Conservation (phyloP, 768 basidiomycete genomes). For the Macrolepiota dolichaula region DNA sequence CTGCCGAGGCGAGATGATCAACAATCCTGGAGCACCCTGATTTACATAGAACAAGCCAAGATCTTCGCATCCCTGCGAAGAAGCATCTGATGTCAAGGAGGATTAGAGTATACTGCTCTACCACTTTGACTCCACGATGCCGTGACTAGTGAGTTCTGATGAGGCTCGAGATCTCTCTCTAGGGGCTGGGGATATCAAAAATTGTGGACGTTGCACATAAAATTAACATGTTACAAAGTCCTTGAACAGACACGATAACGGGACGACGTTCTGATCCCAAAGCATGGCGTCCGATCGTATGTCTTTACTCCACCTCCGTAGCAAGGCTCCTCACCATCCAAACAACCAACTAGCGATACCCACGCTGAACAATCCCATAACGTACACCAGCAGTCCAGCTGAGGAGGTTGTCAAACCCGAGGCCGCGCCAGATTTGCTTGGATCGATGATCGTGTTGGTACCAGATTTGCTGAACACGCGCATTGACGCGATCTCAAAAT, state of each 20-base stretch:
- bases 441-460: constrained; percentile 19
- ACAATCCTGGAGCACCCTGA: background rate
- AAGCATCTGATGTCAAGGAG: background rate
- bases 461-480: constrained; percentile 22
- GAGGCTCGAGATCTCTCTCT: too few species aligned
- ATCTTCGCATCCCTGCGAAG: background rate
- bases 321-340: background rate
- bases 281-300: background rate
- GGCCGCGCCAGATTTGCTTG: background rate
- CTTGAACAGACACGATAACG: too few species aligned
- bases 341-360: background rate
- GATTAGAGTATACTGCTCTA: background rate
- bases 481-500: constrained; percentile 69
- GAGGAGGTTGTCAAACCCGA: background rate
- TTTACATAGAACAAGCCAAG: background rate
- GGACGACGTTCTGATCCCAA: too few species aligned
- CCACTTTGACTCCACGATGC: background rate
- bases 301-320: background rate
- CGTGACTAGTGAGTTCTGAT: too few species aligned
- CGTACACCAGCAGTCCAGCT: background rate
- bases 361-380: background rate
- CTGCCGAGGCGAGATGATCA: background rate
- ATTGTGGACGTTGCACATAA: too few species aligned
- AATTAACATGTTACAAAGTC: too few species aligned
- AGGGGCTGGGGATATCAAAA: too few species aligned